Base-by-base conservation (phyloP, 495 filamentous ascomycete species). In the Hypoxylon cercidicola region DNA sequence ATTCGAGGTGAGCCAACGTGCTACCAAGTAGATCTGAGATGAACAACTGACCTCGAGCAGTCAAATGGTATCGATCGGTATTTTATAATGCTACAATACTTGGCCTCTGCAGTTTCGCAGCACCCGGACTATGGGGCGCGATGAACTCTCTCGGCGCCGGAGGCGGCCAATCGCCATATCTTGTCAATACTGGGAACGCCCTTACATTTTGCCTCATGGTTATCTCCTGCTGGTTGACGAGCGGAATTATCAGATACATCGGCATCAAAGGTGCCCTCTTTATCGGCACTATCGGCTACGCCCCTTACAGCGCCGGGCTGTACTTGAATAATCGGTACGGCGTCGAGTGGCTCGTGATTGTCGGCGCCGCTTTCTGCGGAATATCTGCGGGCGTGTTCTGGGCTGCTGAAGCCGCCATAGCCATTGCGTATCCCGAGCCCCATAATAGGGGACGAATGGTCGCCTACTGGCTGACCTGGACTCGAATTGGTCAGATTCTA, bases 81-180 rank as follows among this genome's bases (percentile, higher is more conserved):
- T 85, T 86, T 55, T 88, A 82, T 74, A 87, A 88, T 77, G 84
- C 86, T 30, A 78, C 85, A 13, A 81, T 90, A 20, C 79, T 89
- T 8, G 88, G 87, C 1, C 59, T 88, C 15, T 88, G 84, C 75
- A 87, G 85, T 64, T 84, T 90, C 61, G 76, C 84, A 0, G 87
- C 86, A 0, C 88, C 88, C 0, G 88, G 88, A 0, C 84, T 90
- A 62, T 90, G 88, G 88, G 81, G 80, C 21, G 88, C 88, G 11
- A 89, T 89, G 85, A 90, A 89, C 73, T 85, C 83, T 0, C 80
- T 90, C 13, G 88, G 88, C 32, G 88, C 87, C 15, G 88, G 88
- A 37, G 88, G 88, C 4, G 78, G 82, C 28, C 79, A 85, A 55
- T 78, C 73, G n/a, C 88, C 88, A 6, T 83, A 87, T 55, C 80